Base-by-base conservation (phyloP, 495 filamentous ascomycete genomes). In the Xylona heveae region DNA sequence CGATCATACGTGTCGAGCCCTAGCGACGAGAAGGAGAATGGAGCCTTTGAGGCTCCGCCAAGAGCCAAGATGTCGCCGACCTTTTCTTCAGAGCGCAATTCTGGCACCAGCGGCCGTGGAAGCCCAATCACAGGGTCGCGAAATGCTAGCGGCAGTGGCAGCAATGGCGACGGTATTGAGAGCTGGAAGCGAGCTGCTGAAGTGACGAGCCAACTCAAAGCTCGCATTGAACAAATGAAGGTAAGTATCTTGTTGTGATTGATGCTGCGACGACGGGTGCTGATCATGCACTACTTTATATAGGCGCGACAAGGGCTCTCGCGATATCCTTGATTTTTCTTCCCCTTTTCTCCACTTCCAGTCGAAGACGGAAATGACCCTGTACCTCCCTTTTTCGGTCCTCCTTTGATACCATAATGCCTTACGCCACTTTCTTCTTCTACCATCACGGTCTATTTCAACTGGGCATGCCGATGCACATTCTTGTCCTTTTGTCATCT, bases 131-230 rank as follows among this genome's bases (percentile, higher is more conserved):
- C 29, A 12, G 35, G 33, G 19, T 17, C 30, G 31, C 31, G 31
- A 42, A 38, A 31, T 27, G 64, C 24, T 52, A 53, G 29, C 41
- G 39, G 18, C 29, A 35, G 37, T 13, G 34, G 24, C 38, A 47
- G 38, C n/a, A 42, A 47, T 28, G 46, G 45, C 6, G 66, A 71
- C 27, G 74, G 71, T 8, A 75, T 81, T 28, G 88, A 94, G 54
- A 94, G 81, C 48, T 99, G 88, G 83, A 90, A 84, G 59, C 59
- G 90, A 42, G 90, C 90, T 19, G 88, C 88, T n/a, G 90, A 99
- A 58, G 90, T 99, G 7, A 99, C 90, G 24, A 94, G 78, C 51
- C 82, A 88, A 52, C 54, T 99, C 45, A 99, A 95, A 60, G 76
- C 83, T 26, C 66, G 85, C 52, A 99, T 99, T 51, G 90, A 99